These are phyloP conservation scores for Peronospora destructor DNA, from an alignment of 352 stramenopile genomes.

Conservation along the genomic window DNA sequence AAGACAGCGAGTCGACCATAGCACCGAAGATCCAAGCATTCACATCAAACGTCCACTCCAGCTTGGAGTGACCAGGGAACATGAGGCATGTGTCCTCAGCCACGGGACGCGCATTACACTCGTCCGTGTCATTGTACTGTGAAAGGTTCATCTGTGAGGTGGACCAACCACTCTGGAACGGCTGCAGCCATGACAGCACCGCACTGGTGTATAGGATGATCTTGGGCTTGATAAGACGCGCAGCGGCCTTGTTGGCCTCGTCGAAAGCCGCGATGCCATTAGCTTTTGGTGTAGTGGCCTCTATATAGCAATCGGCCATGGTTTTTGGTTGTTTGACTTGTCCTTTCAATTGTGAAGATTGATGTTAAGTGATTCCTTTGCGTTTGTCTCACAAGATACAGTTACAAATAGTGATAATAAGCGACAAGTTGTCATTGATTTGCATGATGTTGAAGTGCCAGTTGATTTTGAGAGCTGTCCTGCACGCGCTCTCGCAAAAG, in stretches of 20 bases:
- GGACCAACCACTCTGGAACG: constrained; percentile 27
- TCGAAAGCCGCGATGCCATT: constrained; percentile 12
- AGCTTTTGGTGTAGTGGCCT: too few relatives aligned
- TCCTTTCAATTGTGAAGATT: too few relatives aligned
- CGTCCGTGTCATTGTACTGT: constrained; percentile 8
- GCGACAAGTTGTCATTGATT: too few relatives aligned
- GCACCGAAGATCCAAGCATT: constrained; percentile 24
- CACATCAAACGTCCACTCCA: constrained; percentile 23
- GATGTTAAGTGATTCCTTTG: too few relatives aligned
- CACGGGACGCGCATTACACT: constrained; percentile 16
- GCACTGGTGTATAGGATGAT: constrained; percentile 21
- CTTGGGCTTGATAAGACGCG: constrained; percentile 23
- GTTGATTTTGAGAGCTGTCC: too few relatives aligned
- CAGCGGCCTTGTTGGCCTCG: constrained; percentile 25
- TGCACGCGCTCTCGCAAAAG: too few relatives aligned
- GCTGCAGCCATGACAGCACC: constrained; percentile 20
- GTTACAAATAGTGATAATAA: too few relatives aligned
- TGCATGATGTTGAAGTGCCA: too few relatives aligned
- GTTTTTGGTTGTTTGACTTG: too few relatives aligned
- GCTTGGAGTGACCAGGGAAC: constrained; percentile 23
- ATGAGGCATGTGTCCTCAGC: constrained; percentile 21
- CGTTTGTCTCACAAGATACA: too few relatives aligned
- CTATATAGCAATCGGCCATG: too few relatives aligned
- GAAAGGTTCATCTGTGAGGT: constrained; percentile 26
- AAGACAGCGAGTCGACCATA: constrained; percentile 20